Evolutionary conservation across 768 basidiomycete genomes (phyloP).

Genomic region (Leccinellum luteum): DNA sequence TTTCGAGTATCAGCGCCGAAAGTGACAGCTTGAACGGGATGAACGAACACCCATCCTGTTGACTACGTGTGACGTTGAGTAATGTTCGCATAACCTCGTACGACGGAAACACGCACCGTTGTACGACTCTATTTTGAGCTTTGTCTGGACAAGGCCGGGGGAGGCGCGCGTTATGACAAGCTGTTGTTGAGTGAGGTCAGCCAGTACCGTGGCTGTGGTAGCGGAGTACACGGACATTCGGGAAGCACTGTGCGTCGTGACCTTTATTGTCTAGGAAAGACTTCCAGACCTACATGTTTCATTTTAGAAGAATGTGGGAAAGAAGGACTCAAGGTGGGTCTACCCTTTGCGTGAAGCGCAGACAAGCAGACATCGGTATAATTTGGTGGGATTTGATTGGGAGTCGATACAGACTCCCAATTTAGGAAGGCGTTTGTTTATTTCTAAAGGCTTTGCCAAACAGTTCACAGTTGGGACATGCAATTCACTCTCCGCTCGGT

Average conservation of each 20-base stretch:
- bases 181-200: slow-evolving; percentile 34
- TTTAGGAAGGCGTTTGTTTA: slow-evolving; percentile 27
- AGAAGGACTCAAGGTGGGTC: slow-evolving; percentile 4
- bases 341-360: slow-evolving; percentile 68
- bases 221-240: slow-evolving; percentile 50
- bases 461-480: slow-evolving; percentile 6
- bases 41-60: slow-evolving; percentile 75
- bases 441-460: slow-evolving; percentile 31
- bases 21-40: neutral
- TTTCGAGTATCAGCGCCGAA: neutral
- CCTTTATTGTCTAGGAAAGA: slow-evolving; percentile 78
- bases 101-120: slow-evolving; percentile 50
- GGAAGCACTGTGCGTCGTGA: slow-evolving; percentile 78
- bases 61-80: slow-evolving; percentile 40
- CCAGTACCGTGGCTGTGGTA: neutral
- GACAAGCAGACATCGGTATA: slow-evolving; percentile 57
- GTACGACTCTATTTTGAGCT: slow-evolving; percentile 69
- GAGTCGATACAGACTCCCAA: neutral
- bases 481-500: slow-evolving; percentile 26
- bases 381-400: neutral
- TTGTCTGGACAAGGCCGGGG: slow-evolving; percentile 71
- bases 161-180: slow-evolving; percentile 60
- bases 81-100: neutral
- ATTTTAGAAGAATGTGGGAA: neutral
- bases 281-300: slow-evolving; percentile 60